These are phyloP conservation scores for Yamadazyma kanchanaburiensis DNA, from an alignment of 1,139 yeast genomes.

Conservation along the genomic window DNA sequence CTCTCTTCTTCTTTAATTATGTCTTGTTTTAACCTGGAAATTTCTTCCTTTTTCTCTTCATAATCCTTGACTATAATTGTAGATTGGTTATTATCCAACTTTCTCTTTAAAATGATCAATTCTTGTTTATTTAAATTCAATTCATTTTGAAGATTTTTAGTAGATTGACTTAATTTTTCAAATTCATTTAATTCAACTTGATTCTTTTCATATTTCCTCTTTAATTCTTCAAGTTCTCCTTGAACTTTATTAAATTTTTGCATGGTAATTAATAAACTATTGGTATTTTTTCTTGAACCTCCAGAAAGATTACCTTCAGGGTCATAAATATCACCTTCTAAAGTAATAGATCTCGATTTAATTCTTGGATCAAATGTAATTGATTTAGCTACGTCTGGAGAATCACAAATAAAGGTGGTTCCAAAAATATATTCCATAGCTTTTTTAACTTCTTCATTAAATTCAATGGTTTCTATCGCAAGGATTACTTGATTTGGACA, in stretches of 20 bases:
- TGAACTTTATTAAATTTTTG: conserved; percentile 63
- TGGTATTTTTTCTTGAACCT: conserved; percentile 70
- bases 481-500: conserved; percentile 86
- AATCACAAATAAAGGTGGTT: conserved; percentile 76
- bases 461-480: conserved; percentile 78
- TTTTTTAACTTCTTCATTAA: conserved; percentile 60
- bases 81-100: conserved; percentile 59
- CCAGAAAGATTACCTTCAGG: conserved; percentile 97
- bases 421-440: conserved; percentile 97
- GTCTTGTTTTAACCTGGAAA: conserved; percentile 38
- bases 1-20: conserved; percentile 32
- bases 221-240: conserved; percentile 33
- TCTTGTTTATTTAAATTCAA: conserved; percentile 68
- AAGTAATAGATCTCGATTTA: conserved; percentile 81
- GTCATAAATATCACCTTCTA: conserved; percentile 92
- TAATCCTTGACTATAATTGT: conserved; percentile 51
- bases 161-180: conserved; percentile 45
- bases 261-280: conserved; percentile 60
- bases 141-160: conserved; percentile 61
- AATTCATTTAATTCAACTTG: conserved; percentile 43
- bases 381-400: conserved; percentile 81
- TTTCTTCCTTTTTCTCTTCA: conserved; percentile 47
- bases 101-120: conserved; percentile 56
- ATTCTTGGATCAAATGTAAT: conserved; percentile 85
- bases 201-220: conserved; percentile 38